A percentile compares a stretch with the other conserved stretches of the same genome.
phyloP scores from a whole-genome alignment of 1,139 yeast genomes.

The Arxiozyma slooffiae region DNA sequence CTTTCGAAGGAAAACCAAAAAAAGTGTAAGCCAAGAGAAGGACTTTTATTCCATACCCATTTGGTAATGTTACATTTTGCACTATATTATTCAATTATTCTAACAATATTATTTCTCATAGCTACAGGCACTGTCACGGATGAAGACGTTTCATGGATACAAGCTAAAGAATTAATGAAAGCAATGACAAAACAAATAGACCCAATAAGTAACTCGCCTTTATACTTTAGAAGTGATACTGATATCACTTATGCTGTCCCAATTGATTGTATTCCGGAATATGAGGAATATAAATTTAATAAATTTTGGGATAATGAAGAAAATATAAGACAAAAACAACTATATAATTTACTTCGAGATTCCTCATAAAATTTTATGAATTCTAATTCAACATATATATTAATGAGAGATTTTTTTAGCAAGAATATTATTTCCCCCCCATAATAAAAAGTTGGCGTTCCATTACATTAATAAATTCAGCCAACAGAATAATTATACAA shows the following conservation, averaged over 20 bases:
- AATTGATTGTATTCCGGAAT: slow-evolving; percentile 24
- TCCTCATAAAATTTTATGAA: slow-evolving; percentile 31
- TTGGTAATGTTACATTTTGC: background rate
- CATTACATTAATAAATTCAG: slow-evolving; percentile 46
- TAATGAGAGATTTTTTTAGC: slow-evolving; percentile 54
- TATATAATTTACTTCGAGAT: slow-evolving; percentile 27
- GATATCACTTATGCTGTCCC: slow-evolving; percentile 24
- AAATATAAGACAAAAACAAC: slow-evolving; percentile 17
- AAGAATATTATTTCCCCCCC: slow-evolving; percentile 54
- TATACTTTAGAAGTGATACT: slow-evolving; percentile 5
- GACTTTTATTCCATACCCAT: background rate
- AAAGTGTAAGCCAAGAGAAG: background rate
- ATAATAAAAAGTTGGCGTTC: slow-evolving; percentile 48
- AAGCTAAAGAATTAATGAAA: slow-evolving; percentile 10
- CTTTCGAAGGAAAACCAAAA: background rate
- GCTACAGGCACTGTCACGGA: background rate
- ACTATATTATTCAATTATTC: background rate
- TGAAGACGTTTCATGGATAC: slow-evolving; percentile 11
- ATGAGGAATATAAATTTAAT: slow-evolving; percentile 15
- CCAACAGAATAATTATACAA: slow-evolving; percentile 32
- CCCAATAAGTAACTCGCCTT: slow-evolving; percentile 2
- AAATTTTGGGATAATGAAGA: slow-evolving; percentile 15
- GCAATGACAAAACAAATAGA: slow-evolving; percentile 8
- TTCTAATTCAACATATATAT: slow-evolving; percentile 33
- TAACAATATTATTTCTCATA: background rate